Evolutionary conservation across 2,329 filamentous ascomycete genomes (phyloP).

Genomic region (Cladobotryum mycophilum): DNA sequence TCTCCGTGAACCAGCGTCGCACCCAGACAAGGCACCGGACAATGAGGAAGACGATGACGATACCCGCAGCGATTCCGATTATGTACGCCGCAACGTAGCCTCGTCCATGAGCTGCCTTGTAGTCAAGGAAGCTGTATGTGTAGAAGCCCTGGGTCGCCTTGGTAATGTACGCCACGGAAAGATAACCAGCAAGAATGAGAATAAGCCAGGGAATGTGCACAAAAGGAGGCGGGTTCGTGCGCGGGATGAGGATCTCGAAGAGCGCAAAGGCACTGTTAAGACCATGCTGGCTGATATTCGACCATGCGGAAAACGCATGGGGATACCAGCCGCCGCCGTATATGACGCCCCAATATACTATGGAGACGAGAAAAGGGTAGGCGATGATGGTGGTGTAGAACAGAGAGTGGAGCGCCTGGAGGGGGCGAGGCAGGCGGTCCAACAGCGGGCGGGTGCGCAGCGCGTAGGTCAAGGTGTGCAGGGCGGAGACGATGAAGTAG

Average conservation of each 20-base stretch:
- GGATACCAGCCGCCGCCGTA: conserved; percentile 47
- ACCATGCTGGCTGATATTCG: conserved; percentile 66
- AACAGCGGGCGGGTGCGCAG: conserved; percentile 48
- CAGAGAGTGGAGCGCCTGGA: conserved; percentile 60
- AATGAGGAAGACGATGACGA: conserved; percentile 46
- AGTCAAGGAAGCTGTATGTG: conserved; percentile 72
- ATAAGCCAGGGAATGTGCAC: conserved; percentile 63
- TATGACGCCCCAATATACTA: conserved; percentile 64
- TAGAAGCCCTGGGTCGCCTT: conserved; percentile 65
- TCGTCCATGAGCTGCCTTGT: conserved; percentile 41
- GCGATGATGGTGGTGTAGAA: conserved; percentile 58
- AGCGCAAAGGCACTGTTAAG: conserved; percentile 68
- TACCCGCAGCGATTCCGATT: conserved; percentile 50
- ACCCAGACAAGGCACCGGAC: conserved; percentile 46
- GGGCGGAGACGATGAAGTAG: conserved; percentile 63
- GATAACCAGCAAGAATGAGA: conserved; percentile 64
- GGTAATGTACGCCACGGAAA: conserved; percentile 69
- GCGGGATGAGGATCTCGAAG: conserved; percentile 66
- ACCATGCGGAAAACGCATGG: conserved; percentile 50
- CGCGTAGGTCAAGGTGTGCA: conserved; percentile 65
- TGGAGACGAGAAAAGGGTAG: conserved; percentile 62
- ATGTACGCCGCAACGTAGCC: conserved; percentile 57
- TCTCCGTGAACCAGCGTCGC: conserved; percentile 44
- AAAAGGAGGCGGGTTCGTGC: conserved; percentile 54
- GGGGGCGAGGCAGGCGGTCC: conserved; percentile 50